A percentile compares a stretch with the other conserved stretches of the same genome.
Evolutionary conservation across 306 rosid genomes (phyloP).

Genomic region (Dalbergia cultrata): DNA sequence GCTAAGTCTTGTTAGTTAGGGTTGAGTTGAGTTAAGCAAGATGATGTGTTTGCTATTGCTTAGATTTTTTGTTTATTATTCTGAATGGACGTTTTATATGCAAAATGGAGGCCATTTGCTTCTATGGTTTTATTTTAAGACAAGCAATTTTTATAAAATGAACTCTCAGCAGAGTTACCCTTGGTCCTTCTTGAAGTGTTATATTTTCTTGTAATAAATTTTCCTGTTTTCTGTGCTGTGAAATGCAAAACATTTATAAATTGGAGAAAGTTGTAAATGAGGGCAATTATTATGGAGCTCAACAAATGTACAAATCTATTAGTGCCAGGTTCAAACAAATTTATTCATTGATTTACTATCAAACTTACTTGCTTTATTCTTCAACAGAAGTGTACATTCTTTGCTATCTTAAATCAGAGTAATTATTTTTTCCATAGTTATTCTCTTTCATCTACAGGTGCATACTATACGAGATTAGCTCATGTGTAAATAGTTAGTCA

Average conservation of each 20-base stretch:
- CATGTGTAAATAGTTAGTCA: not conserved
- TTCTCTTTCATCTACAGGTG: constrained; percentile 28
- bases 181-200: not conserved
- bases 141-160: constrained; percentile 9
- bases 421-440: too few relatives aligned
- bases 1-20: not conserved
- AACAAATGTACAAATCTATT: constrained; percentile 92
- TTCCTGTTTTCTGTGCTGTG: constrained; percentile 21
- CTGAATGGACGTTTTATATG: not conserved
- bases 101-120: not conserved
- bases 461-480: not conserved
- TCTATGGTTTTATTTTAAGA: constrained; percentile 19
- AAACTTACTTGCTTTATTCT: not conserved
- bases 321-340: constrained; percentile 73
- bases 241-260: constrained; percentile 82
- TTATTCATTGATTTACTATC: constrained; percentile 17
- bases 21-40: constrained; percentile 10
- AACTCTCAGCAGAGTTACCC: not conserved
- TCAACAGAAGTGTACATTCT: constrained; percentile 4
- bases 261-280: constrained; percentile 73
- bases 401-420: constrained; percentile 7
- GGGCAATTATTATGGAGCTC: constrained; percentile 93
- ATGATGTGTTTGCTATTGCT: not conserved
- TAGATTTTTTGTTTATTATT: not conserved
- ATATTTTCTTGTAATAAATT: not conserved